Evolutionary conservation across 768 basidiomycete species (phyloP).

Genomic region (Inosperma sp.): DNA sequence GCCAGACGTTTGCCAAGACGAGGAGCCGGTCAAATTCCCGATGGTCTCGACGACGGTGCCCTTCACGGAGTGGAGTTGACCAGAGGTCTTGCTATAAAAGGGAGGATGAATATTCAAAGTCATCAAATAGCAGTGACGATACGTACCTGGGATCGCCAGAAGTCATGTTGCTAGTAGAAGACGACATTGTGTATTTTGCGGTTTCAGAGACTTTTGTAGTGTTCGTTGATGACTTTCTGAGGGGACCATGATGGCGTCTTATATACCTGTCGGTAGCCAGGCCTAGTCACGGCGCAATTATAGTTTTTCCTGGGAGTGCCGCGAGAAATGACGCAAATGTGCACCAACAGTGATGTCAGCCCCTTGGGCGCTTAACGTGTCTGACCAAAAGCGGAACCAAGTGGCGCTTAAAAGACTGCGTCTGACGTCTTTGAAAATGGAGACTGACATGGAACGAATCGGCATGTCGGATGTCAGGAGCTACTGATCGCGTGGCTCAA

Average conservation of each 20-base stretch:
- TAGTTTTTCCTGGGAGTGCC: no score
- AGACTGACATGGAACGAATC: no score
- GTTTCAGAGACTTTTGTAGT: not conserved
- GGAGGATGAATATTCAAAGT: not conserved
- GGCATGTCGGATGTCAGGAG: no score
- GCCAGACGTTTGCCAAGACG: slow-evolving; percentile 37
- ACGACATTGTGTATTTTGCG: slow-evolving; percentile 5
- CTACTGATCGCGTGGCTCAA: no score
- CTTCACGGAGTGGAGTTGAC: slow-evolving; percentile 38
- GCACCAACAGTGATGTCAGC: not conserved
- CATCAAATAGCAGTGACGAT: not conserved
- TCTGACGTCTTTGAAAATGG: no score
- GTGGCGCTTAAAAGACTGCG: not conserved
- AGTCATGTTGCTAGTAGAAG: slow-evolving; percentile 18
- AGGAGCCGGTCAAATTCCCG: slow-evolving; percentile 40
- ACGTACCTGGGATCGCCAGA: slow-evolving; percentile 23
- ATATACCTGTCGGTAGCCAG: no score
- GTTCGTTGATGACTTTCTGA: not conserved
- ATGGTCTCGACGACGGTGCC: slow-evolving; percentile 33
- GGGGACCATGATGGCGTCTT: no score
- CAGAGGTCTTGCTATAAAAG: slow-evolving; percentile 31
- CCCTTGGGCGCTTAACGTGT: no score
- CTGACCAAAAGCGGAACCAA: not conserved
- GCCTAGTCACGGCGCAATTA: no score
- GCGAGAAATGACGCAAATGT: not conserved